Conservation (phyloP, 805 yeast species). For the Candida cerambycidarum region DNA sequence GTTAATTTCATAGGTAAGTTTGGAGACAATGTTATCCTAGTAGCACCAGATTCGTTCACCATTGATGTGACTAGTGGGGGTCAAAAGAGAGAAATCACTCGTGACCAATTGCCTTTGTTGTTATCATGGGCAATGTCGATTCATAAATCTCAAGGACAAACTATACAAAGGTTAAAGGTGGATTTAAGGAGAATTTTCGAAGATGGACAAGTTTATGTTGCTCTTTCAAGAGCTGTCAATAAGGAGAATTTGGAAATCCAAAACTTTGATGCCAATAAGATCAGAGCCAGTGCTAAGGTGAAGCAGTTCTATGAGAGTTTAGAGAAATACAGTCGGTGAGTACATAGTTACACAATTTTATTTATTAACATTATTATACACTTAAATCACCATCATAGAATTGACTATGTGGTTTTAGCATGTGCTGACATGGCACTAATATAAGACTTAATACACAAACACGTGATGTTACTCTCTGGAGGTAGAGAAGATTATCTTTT, state of each 20-base stretch:
- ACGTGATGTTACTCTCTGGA: no score
- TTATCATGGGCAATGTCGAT: slow-evolving; percentile 83
- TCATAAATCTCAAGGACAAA: slow-evolving; percentile 85
- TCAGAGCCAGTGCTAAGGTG: slow-evolving; percentile 39
- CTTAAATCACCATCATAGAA: no score
- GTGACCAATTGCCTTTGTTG: slow-evolving; percentile 67
- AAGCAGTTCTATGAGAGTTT: slow-evolving; percentile 27
- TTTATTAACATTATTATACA: no score
- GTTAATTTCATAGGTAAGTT: slow-evolving; percentile 43
- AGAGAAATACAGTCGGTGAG: background rate
- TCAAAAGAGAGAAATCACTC: slow-evolving; percentile 23
- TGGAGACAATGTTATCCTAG: slow-evolving; percentile 26
- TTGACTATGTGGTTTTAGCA: no score
- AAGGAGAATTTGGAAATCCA: slow-evolving; percentile 63
- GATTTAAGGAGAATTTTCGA: slow-evolving; percentile 69
- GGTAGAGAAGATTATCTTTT: no score
- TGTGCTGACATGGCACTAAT: no score
- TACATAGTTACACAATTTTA: no score
- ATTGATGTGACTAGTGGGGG: slow-evolving; percentile 19
- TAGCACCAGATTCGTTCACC: slow-evolving; percentile 32
- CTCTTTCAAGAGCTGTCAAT: slow-evolving; percentile 73
- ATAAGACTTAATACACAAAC: no score
- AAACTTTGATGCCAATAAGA: slow-evolving; percentile 60
- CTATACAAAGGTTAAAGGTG: slow-evolving; percentile 67
- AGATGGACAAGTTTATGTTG: slow-evolving; percentile 83